phyloP scores from a whole-genome alignment of 805 yeast species.

The Saccharomycodes ludwigii region DNA sequence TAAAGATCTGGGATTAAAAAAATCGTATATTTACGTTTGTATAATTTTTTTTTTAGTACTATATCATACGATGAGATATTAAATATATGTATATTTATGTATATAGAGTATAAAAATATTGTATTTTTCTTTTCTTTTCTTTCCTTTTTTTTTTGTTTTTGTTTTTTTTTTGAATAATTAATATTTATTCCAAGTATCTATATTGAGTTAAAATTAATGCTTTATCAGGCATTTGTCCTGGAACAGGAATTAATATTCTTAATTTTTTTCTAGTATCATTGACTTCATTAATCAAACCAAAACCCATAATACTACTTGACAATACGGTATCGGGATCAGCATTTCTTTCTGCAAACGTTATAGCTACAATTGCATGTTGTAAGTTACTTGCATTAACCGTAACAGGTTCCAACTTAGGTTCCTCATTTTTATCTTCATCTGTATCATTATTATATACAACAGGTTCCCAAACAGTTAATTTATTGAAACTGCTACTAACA shows the following conservation, averaged over 20 bases:
- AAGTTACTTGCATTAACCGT: slow-evolving; percentile 42
- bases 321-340: slow-evolving; percentile 33
- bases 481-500: slow-evolving; percentile 54
- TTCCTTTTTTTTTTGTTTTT: no score
- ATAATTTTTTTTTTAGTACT: no score
- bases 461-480: slow-evolving; percentile 53
- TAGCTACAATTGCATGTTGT: slow-evolving; percentile 67
- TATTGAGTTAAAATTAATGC: slow-evolving; percentile 64
- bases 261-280: slow-evolving; percentile 64
- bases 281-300: slow-evolving; percentile 52
- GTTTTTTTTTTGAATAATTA: no score
- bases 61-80: no score
- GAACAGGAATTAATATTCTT: slow-evolving; percentile 73
- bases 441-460: slow-evolving; percentile 9
- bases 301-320: slow-evolving; percentile 61
- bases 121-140: no score
- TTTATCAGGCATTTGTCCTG: slow-evolving; percentile 70
- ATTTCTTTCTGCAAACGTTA: slow-evolving; percentile 36
- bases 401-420: slow-evolving; percentile 22
- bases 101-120: no score
- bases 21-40: no score
- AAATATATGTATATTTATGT: no score
- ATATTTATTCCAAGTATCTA: slow-evolving; percentile 68
- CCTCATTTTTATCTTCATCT: slow-evolving; percentile 18
- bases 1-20: no score